Base-by-base conservation (phyloP, 139 green algal species). In the Desmodesmus armatus region DNA sequence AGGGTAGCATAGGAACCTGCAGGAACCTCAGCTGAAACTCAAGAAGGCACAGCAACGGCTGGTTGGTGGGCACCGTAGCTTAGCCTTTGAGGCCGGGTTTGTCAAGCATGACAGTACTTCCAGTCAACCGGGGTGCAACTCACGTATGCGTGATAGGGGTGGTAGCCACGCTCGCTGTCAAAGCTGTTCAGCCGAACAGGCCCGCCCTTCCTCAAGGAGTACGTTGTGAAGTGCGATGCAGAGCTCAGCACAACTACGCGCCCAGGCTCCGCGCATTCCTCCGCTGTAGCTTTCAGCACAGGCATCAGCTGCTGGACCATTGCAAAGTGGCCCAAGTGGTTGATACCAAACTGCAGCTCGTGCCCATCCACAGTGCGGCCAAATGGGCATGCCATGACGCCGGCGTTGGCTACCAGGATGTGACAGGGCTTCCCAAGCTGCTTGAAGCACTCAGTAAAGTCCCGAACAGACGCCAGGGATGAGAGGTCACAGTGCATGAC, bases 321-420 rank as follows among this genome's bases (percentile, higher is more conserved):
- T 63, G 77, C 40, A 31, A 51, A 37, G 41, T 79, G 71, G 2
- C 71, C 71, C 1, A 79, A 80, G 82, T 94, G 90, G 80, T 94
- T 92, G 17, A 81, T 87, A 0, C 73, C 89, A 63, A 91, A 83
- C 53, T 87, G 88, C 40, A 89, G 31, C 82, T 94, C 90, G 82
- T 87, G 43, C 19, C 83, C 83, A 1, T 91, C 87, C 17, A 44
- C 51, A 21, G 78, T 72, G 3, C 74, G 78, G 25, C 2, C 49
- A 82, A 89, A 93, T 3, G 78, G 87, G 39, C 67, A 71, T 6
- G 70, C 72, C 73, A 80, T 83, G 1, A 83, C 63, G 33, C 78
- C 78, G 58, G 44, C 84, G 9, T 21, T 13, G 72, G 35, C 31
- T 4, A 89, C 47, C 9, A 89, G 78, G 55, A 88, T 70, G 72